Percentiles rank a stretch among this genome's conserved stretches.
Evolutionary conservation across 2,329 filamentous ascomycete genomes (phyloP).

Genomic region (Alternaria arbusti): DNA sequence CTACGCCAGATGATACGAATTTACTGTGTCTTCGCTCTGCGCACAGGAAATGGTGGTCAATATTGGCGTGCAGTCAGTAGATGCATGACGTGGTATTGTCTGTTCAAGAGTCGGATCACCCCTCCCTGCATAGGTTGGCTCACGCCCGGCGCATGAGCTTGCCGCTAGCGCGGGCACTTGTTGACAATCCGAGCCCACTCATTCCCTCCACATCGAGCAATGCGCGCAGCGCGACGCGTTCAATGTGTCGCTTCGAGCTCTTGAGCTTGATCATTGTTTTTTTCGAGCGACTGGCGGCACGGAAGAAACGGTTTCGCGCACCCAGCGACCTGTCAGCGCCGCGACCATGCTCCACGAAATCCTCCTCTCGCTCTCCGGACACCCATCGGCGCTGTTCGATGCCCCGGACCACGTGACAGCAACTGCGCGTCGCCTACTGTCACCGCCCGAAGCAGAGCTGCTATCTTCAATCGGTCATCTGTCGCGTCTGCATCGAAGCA

Average conservation of each 20-base stretch:
- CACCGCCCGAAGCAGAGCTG: conserved; percentile 82
- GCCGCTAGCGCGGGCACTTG: conserved; percentile 13
- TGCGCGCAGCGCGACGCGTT: conserved; percentile 25
- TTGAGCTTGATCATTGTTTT: conserved; percentile 42
- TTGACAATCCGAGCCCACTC: conserved; percentile 17
- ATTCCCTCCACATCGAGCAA: conserved; percentile 16
- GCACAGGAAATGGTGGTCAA: not conserved
- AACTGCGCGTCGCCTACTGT: conserved; percentile 58
- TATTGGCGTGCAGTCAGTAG: not conserved
- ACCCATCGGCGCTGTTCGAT: conserved; percentile 86
- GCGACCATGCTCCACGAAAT: conserved; percentile 92
- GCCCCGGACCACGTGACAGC: conserved; percentile 48
- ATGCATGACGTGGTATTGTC: not conserved
- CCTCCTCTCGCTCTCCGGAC: conserved; percentile 91
- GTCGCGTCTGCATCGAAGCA: conserved; percentile 76
- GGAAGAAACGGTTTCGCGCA: conserved; percentile 16
- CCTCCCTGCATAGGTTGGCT: not conserved
- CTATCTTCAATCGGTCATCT: conserved; percentile 78
- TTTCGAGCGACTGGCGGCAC: conserved; percentile 30
- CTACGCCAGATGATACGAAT: not conserved
- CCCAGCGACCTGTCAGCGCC: conserved; percentile 18
- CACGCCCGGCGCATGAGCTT: not conserved
- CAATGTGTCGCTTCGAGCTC: conserved; percentile 48
- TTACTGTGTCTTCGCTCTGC: not conserved
- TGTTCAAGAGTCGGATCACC: not conserved